Evolutionary conservation across 225 moss, liverwort and hornwort species (phyloP).

Genomic region (Thuidium tamariscinum): DNA sequence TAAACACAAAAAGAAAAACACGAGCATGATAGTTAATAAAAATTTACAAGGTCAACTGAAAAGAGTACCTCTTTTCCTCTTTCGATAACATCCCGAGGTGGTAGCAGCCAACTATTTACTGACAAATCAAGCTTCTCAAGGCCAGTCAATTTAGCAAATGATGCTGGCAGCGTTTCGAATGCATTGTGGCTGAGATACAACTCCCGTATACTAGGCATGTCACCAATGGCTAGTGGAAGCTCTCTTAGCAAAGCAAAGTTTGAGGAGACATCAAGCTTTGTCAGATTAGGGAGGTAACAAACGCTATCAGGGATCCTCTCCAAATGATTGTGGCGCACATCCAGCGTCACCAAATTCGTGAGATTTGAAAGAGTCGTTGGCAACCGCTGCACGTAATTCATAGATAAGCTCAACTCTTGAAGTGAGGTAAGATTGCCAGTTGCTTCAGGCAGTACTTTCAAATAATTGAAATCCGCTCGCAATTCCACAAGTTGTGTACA

Average conservation of each 20-base stretch:
- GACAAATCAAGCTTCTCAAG: constrained; percentile 62
- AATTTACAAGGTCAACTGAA: neutral
- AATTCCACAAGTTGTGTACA: constrained; percentile 70
- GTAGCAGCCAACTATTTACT: constrained; percentile 46
- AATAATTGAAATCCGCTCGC: constrained; percentile 57
- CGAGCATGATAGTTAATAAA: neutral
- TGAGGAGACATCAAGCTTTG: constrained; percentile 64
- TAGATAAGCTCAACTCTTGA: constrained; percentile 43
- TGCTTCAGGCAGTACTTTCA: constrained; percentile 87
- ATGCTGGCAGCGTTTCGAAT: constrained; percentile 49
- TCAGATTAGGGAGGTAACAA: constrained; percentile 51
- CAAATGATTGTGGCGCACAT: constrained; percentile 58
- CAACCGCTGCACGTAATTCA: constrained; percentile 60
- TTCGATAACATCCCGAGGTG: constrained; percentile 42
- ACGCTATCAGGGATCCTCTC: constrained; percentile 66
- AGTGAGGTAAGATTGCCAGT: constrained; percentile 53
- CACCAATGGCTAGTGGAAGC: constrained; percentile 66
- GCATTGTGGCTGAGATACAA: constrained; percentile 59
- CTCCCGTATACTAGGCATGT: constrained; percentile 67
- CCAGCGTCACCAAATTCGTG: constrained; percentile 59
- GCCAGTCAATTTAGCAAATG: constrained; percentile 68
- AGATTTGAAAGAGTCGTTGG: constrained; percentile 75
- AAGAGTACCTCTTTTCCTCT: constrained; percentile 40
- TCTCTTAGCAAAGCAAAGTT: constrained; percentile 61
- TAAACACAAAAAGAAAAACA: neutral